Conservation (phyloP, 768 basidiomycete genomes). For the Kwoniella bestiolae region DNA sequence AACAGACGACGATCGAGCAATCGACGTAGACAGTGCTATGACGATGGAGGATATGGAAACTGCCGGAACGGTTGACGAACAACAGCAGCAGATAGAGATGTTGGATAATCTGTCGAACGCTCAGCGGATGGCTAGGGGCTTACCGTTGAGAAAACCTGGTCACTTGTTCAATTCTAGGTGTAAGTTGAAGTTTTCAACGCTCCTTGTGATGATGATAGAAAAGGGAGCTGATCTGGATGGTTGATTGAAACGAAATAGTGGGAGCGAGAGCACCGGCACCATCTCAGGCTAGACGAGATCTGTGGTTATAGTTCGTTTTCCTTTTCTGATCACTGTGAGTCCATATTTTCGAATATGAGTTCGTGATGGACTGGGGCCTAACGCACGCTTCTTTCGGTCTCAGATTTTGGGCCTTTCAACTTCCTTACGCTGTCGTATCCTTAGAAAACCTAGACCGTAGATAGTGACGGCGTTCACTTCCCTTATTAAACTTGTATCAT, state of each 20-base stretch:
- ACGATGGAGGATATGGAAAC: background rate
- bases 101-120: slow-evolving; percentile 20
- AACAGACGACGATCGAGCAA: background rate
- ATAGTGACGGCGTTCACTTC: background rate
- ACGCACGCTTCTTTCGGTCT: no score
- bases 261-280: slow-evolving; percentile 16
- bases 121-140: slow-evolving; percentile 11
- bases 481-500: background rate
- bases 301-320: background rate
- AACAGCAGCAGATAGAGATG: slow-evolving; percentile 1
- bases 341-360: no score
- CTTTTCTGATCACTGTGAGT: background rate
- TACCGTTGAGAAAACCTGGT: slow-evolving; percentile 21
- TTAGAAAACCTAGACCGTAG: no score
- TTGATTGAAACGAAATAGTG: background rate
- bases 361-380: no score
- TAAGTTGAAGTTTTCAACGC: background rate
- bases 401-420: background rate
- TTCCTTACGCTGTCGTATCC: no score
- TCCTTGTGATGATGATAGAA: background rate
- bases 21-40: background rate
- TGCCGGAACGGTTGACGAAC: background rate
- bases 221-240: background rate
- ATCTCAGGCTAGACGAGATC: background rate
- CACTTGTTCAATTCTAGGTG: slow-evolving; percentile 21